Conservation (phyloP, 306 rosid species). For the Trichosanthes truncata region DNA sequence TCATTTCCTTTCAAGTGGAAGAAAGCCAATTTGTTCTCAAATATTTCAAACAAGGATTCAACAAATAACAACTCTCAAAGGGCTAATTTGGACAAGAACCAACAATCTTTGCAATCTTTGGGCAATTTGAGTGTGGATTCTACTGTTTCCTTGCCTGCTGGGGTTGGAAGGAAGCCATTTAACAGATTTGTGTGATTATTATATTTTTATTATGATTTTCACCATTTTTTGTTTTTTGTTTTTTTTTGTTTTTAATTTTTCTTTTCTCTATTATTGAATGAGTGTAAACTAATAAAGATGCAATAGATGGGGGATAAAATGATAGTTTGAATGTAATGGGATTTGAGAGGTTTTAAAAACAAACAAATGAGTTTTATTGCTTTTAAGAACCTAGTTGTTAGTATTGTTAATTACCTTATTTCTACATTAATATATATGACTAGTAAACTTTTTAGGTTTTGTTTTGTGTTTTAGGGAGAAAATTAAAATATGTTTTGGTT, state of each 20-base stretch:
- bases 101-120: slow-evolving; percentile 48
- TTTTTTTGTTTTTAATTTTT: neutral
- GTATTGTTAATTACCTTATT: neutral
- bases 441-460: neutral
- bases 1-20: slow-evolving; percentile 85
- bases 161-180: slow-evolving; percentile 86
- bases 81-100: slow-evolving; percentile 36
- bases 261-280: slow-evolving; percentile 22
- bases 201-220: slow-evolving; percentile 18
- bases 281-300: slow-evolving; percentile 58
- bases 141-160: slow-evolving; percentile 67
- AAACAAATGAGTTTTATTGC: neutral
- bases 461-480: neutral
- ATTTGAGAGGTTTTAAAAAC: neutral
- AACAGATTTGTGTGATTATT: slow-evolving; percentile 92
- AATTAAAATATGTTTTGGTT: no score
- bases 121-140: slow-evolving; percentile 82
- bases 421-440: neutral
- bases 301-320: slow-evolving; percentile 26
- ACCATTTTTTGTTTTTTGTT: slow-evolving; percentile 19
- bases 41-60: slow-evolving; percentile 28
- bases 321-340: slow-evolving; percentile 18
- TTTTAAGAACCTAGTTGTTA: neutral
- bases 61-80: slow-evolving; percentile 23
- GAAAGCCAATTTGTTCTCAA: slow-evolving; percentile 48